phyloP scores from a whole-genome alignment of 2,329 filamentous ascomycete genomes.

The Exophiala bonariae region DNA sequence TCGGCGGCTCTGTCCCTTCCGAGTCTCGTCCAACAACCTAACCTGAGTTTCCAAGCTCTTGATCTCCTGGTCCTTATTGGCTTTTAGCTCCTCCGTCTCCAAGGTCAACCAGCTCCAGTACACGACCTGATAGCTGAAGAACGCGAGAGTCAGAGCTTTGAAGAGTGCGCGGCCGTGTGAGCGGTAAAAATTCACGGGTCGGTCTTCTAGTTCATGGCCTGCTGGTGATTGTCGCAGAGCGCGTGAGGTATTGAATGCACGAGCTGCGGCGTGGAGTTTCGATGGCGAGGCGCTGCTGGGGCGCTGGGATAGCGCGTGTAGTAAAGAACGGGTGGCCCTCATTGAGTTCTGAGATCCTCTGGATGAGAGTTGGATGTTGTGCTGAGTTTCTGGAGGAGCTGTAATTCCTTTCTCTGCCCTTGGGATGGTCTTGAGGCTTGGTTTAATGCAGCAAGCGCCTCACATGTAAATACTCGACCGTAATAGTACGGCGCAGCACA shows the following conservation, averaged over 20 bases:
- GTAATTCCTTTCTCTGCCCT: too few relatives aligned
- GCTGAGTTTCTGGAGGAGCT: too few relatives aligned
- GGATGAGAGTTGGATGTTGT: too few relatives aligned
- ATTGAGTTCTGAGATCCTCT: too few relatives aligned
- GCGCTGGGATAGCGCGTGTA: too few relatives aligned
- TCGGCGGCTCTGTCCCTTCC: conserved; percentile 1
- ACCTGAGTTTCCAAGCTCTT: conserved; percentile 26
- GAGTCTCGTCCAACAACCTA: conserved; percentile 23
- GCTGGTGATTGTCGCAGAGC: conserved; percentile 1
- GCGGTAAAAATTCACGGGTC: conserved; percentile 25
- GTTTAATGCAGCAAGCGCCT: too few relatives aligned
- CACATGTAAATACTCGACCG: too few relatives aligned
- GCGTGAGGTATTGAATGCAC: background rate
- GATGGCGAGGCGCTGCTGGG: too few relatives aligned
- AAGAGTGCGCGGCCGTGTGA: conserved; percentile 40
- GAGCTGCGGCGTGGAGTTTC: too few relatives aligned
- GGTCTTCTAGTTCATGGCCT: conserved; percentile 3
- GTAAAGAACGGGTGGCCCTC: too few relatives aligned
- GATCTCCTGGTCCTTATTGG: conserved; percentile 38
- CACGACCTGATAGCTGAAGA: conserved; percentile 50
- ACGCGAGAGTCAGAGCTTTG: conserved; percentile 49
- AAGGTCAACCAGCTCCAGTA: conserved; percentile 51
- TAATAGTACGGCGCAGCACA: too few relatives aligned
- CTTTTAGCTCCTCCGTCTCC: conserved; percentile 46
- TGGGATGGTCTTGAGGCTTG: too few relatives aligned